phyloP scores from a whole-genome alignment of 768 basidiomycete species.

The Mycena chlorophos region DNA sequence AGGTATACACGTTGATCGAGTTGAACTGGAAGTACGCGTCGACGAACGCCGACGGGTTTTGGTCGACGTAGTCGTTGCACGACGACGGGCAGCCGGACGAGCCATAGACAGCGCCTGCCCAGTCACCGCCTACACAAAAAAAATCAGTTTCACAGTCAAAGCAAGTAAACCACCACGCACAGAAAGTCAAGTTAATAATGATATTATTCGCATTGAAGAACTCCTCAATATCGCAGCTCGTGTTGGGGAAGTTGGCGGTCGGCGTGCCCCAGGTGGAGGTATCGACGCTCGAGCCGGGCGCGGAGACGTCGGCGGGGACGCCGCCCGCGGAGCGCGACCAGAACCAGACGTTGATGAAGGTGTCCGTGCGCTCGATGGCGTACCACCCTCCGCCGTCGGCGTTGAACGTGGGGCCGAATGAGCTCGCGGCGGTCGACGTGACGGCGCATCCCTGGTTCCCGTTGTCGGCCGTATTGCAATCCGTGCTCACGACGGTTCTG shows the following conservation, averaged over 20 bases:
- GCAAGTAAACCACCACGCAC: slow-evolving; percentile 24
- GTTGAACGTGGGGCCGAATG: neutral
- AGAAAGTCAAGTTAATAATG: slow-evolving; percentile 54
- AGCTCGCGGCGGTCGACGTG: neutral
- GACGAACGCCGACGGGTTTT: slow-evolving; percentile 57
- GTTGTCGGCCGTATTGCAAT: neutral
- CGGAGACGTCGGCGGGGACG: slow-evolving; percentile 44
- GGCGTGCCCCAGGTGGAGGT: slow-evolving; percentile 55
- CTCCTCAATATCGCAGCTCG: slow-evolving; percentile 55
- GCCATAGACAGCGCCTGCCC: slow-evolving; percentile 52
- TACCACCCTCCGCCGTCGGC: slow-evolving; percentile 31
- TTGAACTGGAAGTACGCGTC: slow-evolving; percentile 69
- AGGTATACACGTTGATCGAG: slow-evolving; percentile 42
- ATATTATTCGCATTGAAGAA: slow-evolving; percentile 62
- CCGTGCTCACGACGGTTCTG: neutral
- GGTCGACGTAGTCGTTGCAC: slow-evolving; percentile 59
- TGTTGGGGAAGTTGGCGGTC: slow-evolving; percentile 59
- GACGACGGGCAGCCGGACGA: slow-evolving; percentile 51
- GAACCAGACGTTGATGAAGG: slow-evolving; percentile 61
- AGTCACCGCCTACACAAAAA: slow-evolving; percentile 44
- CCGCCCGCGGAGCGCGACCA: slow-evolving; percentile 48
- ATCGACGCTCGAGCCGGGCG: slow-evolving; percentile 32
- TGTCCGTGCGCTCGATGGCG: slow-evolving; percentile 52
- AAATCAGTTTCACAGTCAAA: neutral
- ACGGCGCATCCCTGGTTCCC: neutral